Percentiles rank a stretch among this genome's conserved stretches.
Evolutionary conservation across 2,329 filamentous ascomycete genomes (phyloP).

Genomic region (Dactylellina cionopaga): DNA sequence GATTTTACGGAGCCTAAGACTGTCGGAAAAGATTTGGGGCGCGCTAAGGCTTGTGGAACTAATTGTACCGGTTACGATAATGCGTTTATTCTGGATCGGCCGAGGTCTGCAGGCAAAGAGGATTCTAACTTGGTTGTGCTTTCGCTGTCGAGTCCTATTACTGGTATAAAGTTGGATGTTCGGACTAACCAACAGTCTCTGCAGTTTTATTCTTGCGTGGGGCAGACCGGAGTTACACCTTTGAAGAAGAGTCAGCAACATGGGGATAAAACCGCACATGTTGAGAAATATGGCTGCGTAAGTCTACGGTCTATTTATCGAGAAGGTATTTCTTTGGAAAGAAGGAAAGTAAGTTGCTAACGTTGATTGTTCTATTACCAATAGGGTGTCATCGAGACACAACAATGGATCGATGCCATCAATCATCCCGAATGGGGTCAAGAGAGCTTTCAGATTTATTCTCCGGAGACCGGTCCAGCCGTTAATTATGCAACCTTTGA

Average conservation of each 20-base stretch:
- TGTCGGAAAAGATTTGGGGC: conserved; percentile 74
- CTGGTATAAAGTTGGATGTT: conserved; percentile 84
- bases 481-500: conserved; percentile 71
- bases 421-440: conserved; percentile 87
- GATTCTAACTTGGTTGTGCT: conserved; percentile 59
- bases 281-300: conserved; percentile 59
- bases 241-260: conserved; percentile 70
- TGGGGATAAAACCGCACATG: conserved; percentile 58
- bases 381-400: conserved; percentile 88
- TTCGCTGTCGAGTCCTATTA: conserved; percentile 75
- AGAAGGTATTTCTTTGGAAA: conserved; percentile 59
- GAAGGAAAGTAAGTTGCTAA: conserved; percentile 60
- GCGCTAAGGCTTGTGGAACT: conserved; percentile 71
- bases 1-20: conserved; percentile 82
- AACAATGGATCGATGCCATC: conserved; percentile 94
- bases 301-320: conserved; percentile 44
- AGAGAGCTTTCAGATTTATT: conserved; percentile 68
- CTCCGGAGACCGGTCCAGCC: conserved; percentile 69
- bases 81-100: conserved; percentile 64
- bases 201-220: conserved; percentile 82
- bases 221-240: conserved; percentile 63
- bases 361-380: conserved; percentile 71
- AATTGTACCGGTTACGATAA: conserved; percentile 88
- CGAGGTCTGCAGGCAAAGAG: conserved; percentile 55
- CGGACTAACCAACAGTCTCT: conserved; percentile 85